phyloP scores from a whole-genome alignment of 139 green algal genomes.

The Chlorella sp. region DNA sequence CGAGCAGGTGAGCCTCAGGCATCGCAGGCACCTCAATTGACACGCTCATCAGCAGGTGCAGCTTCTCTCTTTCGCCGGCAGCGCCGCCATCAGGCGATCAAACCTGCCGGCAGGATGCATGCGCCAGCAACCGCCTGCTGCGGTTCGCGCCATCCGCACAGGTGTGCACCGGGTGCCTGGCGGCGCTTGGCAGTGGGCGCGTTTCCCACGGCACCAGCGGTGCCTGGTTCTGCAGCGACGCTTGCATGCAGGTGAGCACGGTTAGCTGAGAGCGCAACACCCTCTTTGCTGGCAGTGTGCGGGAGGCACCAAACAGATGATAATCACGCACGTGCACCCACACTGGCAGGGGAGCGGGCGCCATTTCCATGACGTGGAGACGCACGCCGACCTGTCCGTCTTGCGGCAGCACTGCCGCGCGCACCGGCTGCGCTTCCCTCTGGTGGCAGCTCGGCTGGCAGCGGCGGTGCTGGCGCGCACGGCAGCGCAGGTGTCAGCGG shows the following conservation, averaged over 20 bases:
- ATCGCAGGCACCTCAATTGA: neutral
- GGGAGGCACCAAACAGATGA: neutral
- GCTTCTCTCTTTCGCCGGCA: neutral
- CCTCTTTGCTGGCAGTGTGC: neutral
- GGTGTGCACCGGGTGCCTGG: neutral
- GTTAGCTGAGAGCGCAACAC: neutral
- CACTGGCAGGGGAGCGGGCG: neutral
- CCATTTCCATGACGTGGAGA: neutral
- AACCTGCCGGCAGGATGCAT: neutral
- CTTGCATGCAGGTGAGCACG: neutral
- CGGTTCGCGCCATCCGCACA: neutral
- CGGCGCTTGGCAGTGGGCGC: neutral
- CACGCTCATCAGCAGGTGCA: neutral
- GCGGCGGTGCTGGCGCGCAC: neutral
- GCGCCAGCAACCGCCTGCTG: neutral
- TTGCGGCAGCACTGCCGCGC: slow-evolving; percentile 13
- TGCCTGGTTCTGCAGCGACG: neutral
- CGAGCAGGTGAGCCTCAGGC: neutral
- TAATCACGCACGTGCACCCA: neutral
- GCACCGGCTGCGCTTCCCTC: slow-evolving; percentile 29
- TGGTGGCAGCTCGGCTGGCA: slow-evolving; percentile 19
- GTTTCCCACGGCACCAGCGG: neutral
- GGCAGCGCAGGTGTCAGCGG: neutral
- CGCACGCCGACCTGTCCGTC: neutral
- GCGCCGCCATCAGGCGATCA: neutral